Conservation (phyloP, 805 yeast species). For the Lipomyces yamanashiensis region DNA sequence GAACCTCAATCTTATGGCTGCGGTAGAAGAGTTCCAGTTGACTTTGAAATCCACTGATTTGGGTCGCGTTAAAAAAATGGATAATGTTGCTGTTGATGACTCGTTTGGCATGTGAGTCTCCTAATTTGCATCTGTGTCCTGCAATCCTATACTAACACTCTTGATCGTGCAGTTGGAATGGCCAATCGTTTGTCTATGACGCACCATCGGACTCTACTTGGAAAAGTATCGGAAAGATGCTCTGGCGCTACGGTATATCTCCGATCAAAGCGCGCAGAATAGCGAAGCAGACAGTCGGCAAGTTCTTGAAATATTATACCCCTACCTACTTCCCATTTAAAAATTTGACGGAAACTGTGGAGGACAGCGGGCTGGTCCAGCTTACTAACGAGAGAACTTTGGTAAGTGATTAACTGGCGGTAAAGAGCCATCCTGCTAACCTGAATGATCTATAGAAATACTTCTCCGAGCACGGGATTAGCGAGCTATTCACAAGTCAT, state of each 20-base stretch:
- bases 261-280: slow-evolving; percentile 40
- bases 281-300: slow-evolving; percentile 37
- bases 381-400: slow-evolving; percentile 41
- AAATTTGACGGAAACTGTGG: slow-evolving; percentile 39
- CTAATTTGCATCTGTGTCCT: background rate
- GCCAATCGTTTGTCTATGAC: slow-evolving; percentile 23
- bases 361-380: slow-evolving; percentile 41
- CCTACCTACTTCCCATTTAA: slow-evolving; percentile 48
- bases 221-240: slow-evolving; percentile 37
- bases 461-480: slow-evolving; percentile 15
- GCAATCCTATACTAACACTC: slow-evolving; percentile 1
- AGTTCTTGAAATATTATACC: slow-evolving; percentile 46
- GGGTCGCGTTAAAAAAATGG: slow-evolving; percentile 8
- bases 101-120: slow-evolving; percentile 47
- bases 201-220: slow-evolving; percentile 24
- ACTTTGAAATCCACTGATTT: background rate
- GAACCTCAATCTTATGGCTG: slow-evolving; percentile 49
- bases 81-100: slow-evolving; percentile 41
- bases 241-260: slow-evolving; percentile 45
- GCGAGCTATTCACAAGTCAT: slow-evolving; percentile 42
- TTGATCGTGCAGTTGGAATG: slow-evolving; percentile 29
- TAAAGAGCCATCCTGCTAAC: too few relatives aligned
- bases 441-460: slow-evolving; percentile 10
- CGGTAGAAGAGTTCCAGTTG: slow-evolving; percentile 49
- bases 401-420: background rate